phyloP scores from a whole-genome alignment of 2,329 filamentous ascomycete species.

The Diaporthe ampelina region DNA sequence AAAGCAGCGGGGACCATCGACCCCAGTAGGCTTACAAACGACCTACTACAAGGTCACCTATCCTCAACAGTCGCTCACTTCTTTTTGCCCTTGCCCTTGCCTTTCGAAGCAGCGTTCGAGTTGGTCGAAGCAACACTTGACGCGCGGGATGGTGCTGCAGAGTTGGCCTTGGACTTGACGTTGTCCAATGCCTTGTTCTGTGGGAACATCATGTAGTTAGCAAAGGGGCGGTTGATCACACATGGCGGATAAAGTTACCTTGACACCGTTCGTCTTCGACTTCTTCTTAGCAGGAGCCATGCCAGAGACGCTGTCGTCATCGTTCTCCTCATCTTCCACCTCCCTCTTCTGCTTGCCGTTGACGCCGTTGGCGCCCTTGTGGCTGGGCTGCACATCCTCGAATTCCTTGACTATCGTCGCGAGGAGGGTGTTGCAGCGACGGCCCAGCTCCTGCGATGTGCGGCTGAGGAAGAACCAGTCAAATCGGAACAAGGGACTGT shows the following conservation, averaged over 20 bases:
- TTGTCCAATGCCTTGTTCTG: slow-evolving; percentile 96
- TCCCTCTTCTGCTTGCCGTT: slow-evolving; percentile 83
- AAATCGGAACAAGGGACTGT: slow-evolving; percentile 94
- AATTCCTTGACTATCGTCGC: slow-evolving; percentile 97
- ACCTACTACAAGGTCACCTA: background rate
- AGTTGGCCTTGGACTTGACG: slow-evolving; percentile 86
- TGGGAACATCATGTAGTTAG: slow-evolving; percentile 27
- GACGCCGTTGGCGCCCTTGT: slow-evolving; percentile 67
- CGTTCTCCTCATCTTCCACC: slow-evolving; percentile 84
- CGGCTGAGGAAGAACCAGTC: slow-evolving; percentile 99
- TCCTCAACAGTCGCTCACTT: slow-evolving; percentile 54
- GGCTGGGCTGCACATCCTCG: slow-evolving; percentile 73
- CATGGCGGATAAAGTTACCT: slow-evolving; percentile 71
- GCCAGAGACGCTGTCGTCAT: slow-evolving; percentile 84
- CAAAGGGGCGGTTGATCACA: slow-evolving; percentile 27
- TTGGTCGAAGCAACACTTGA: slow-evolving; percentile 87
- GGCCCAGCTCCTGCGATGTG: slow-evolving; percentile 91
- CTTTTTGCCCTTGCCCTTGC: slow-evolving; percentile 66
- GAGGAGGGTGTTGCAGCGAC: slow-evolving; percentile 92
- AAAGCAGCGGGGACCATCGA: background rate
- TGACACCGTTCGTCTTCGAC: slow-evolving; percentile 83
- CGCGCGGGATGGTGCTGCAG: slow-evolving; percentile 83
- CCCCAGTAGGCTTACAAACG: background rate
- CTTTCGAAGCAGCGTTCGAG: slow-evolving; percentile 63
- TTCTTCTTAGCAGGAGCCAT: slow-evolving; percentile 95